A percentile compares a stretch with the other conserved stretches of the same genome.
These are phyloP conservation scores for Stylosanthes scabra DNA, from an alignment of 331 rosid species.

Conservation along the genomic window DNA sequence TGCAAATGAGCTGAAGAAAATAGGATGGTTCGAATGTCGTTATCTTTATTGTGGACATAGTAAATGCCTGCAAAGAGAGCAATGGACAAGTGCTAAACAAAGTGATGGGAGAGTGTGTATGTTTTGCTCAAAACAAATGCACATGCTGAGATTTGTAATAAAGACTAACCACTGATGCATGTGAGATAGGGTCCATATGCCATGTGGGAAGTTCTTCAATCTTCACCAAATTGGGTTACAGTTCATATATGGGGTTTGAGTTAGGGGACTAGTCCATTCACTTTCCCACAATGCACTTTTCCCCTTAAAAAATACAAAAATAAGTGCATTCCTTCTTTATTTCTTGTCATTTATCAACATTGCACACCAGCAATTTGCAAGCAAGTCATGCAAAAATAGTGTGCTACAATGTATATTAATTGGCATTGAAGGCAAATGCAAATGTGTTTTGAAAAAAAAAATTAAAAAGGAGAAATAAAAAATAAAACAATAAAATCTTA, in stretches of 20 bases:
- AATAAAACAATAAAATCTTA: too few relatives aligned
- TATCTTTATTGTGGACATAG: constrained; percentile 18
- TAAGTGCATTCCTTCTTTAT: neutral
- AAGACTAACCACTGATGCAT: constrained; percentile 44
- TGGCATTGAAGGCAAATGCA: too few relatives aligned
- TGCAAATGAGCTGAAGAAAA: neutral
- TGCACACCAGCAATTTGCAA: too few relatives aligned
- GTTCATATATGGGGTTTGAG: constrained; percentile 39
- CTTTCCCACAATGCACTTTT: constrained; percentile 28
- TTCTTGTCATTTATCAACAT: too few relatives aligned
- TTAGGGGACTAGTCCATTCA: constrained; percentile 39
- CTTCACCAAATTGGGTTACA: constrained; percentile 36
- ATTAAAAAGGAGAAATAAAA: too few relatives aligned
- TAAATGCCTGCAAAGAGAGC: constrained; percentile 47
- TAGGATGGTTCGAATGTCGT: constrained; percentile 35
- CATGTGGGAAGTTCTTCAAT: constrained; percentile 58
- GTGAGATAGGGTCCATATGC: constrained; percentile 65
- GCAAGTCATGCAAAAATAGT: too few relatives aligned
- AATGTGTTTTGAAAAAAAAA: too few relatives aligned
- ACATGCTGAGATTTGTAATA: constrained; percentile 48
- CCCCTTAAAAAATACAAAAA: neutral
- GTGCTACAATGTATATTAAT: too few relatives aligned
- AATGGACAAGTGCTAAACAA: constrained; percentile 47
- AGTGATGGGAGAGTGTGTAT: too few relatives aligned
- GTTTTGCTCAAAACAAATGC: constrained; percentile 32